Conservation (phyloP, 257 asterid genomes). For the Solanum habrochaites region DNA sequence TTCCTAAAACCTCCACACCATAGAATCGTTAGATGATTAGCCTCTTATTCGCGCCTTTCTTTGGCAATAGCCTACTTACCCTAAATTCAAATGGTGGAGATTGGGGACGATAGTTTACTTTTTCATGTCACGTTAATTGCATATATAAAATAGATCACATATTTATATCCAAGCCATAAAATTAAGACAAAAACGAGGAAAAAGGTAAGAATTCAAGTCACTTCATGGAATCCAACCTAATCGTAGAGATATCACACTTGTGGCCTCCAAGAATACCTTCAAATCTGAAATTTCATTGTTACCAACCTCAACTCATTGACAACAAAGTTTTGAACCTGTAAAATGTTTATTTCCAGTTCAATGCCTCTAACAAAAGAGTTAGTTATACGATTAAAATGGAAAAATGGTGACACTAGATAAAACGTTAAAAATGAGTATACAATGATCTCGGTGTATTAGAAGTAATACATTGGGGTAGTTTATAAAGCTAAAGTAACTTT, state of each 20-base stretch:
- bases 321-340: constrained; percentile 61
- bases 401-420: no score
- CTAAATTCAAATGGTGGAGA: constrained; percentile 67
- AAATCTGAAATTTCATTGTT: constrained; percentile 54
- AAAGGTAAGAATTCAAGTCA: constrained; percentile 47
- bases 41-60: constrained; percentile 65
- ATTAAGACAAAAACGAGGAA: background rate
- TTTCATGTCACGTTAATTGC: constrained; percentile 35
- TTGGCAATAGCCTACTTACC: constrained; percentile 71
- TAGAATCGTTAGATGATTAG: constrained; percentile 68
- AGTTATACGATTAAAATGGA: no score
- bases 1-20: constrained; percentile 95
- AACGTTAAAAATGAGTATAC: constrained; percentile 15
- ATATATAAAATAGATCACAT: background rate
- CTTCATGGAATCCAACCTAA: constrained; percentile 55
- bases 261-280: constrained; percentile 76
- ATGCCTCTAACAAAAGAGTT: background rate
- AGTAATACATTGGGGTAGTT: no score
- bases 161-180: no score
- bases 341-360: constrained; percentile 50
- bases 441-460: constrained; percentile 16
- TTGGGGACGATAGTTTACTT: constrained; percentile 71
- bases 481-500: no score
- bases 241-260: constrained; percentile 27
- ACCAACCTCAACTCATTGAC: constrained; percentile 59